Evolutionary conservation across 768 basidiomycete species (phyloP), one percentile per base, ranked within the genome.

Genomic region (Boletus sp.): DNA sequence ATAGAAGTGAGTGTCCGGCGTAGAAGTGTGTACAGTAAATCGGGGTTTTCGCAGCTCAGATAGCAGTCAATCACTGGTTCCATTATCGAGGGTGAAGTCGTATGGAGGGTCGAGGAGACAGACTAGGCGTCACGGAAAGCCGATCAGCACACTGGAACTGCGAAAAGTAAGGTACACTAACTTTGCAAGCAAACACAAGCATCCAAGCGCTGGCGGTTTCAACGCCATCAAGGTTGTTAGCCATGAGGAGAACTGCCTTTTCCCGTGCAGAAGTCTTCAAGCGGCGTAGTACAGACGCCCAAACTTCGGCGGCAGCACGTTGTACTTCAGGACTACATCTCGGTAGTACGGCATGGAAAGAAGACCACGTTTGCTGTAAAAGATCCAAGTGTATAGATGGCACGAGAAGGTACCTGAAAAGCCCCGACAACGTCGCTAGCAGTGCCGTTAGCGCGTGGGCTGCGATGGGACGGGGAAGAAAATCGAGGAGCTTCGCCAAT

Each of bases 101-200:
- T 90, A 67, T 96, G 94, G 30, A 97, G 73, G 0, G 86, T 87
- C 72, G 88, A 86, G 9, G 89, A 87, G 47, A 91, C 85, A n/a
- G 87, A 90, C 91, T 92, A 50, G 14, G 46, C 47, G 5, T 30
- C 7, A 32, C 11, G 32, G 11, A 35, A 14, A 6, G 8, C 29
- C 2, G 39, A 55, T 61, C 36, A 62, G 47, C 4, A 46, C 7
- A 15, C 1, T n/a, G 32, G 12, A 45, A 49, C 17, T 11, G 33
- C 7, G 28, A 40, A 42, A 32, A 37, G 71, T 70, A 14, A 41
- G 3, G 30, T 0, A 24, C 1, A 17, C 59, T 10, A 50, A 89
- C 90, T 78, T 91, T 90, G 80, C 87, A 94, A 14, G 90, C 89
- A 59, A 81, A 89, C 5, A 90, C 82, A 41, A 90, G 68, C 54